Conservation (phyloP, 768 basidiomycete genomes). For the Mycena leptocephala region DNA sequence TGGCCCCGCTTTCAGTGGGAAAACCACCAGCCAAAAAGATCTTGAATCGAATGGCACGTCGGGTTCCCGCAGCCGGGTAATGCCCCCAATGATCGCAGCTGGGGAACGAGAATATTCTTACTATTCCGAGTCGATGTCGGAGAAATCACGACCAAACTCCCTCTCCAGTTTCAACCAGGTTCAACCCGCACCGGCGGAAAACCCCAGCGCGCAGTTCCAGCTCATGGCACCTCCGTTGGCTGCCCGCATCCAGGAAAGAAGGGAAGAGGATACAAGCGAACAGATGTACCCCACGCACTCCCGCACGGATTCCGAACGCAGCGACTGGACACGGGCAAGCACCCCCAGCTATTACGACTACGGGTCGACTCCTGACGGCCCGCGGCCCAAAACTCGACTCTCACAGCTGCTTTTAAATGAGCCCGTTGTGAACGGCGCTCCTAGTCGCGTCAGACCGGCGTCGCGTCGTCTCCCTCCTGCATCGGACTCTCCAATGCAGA, state of each 20-base stretch:
- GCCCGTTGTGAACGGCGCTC: constrained; percentile 24
- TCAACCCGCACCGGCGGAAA: constrained; percentile 17
- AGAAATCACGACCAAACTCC: constrained; percentile 33
- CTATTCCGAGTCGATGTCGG: constrained; percentile 25
- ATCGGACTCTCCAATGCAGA: constrained; percentile 36
- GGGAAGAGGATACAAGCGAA: constrained; percentile 24
- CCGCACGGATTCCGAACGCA: constrained; percentile 36
- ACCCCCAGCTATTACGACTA: constrained; percentile 39
- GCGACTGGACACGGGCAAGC: constrained; percentile 29
- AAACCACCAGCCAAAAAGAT: constrained; percentile 45
- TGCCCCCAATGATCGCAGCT: constrained; percentile 37
- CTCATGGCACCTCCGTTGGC: constrained; percentile 32
- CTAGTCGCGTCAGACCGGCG: constrained; percentile 22
- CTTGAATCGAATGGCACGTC: constrained; percentile 28
- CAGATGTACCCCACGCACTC: constrained; percentile 18
- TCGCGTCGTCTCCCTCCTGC: constrained; percentile 26
- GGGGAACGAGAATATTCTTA: constrained; percentile 23
- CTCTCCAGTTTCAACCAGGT: constrained; percentile 35
- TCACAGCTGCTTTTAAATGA: constrained; percentile 32
- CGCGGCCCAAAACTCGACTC: constrained; percentile 15
- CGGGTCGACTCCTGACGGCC: constrained; percentile 15
- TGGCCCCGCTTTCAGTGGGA: constrained; percentile 64
- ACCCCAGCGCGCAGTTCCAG: constrained; percentile 15
- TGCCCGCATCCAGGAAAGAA: constrained; percentile 34
- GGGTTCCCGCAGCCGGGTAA: not conserved